These are phyloP conservation scores for Pseudogymnoascus sp. DNA, from an alignment of 2,329 filamentous ascomycete genomes.

Conservation along the genomic window DNA sequence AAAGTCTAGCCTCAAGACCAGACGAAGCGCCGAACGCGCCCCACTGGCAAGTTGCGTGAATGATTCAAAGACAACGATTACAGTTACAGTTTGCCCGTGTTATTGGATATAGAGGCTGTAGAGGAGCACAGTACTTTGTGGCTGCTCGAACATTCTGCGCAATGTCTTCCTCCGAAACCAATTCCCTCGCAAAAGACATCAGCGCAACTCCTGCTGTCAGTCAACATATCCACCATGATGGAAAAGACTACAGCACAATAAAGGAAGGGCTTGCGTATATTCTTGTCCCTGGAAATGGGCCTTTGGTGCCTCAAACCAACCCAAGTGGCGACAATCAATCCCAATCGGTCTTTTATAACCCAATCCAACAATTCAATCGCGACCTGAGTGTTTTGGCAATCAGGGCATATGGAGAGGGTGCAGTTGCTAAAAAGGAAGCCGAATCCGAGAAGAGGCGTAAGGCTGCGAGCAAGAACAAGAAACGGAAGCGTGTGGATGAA, in stretches of 20 bases:
- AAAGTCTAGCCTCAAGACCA: conserved; percentile 6
- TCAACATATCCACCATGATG: conserved; percentile 37
- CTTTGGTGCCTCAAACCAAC: conserved; percentile 39
- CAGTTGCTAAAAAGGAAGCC: conserved; percentile 41
- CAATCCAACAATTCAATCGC: conserved; percentile 97
- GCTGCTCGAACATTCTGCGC: not conserved
- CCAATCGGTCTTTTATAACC: conserved; percentile 94
- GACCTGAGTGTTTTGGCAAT: conserved; percentile 91
- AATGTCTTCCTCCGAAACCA: not conserved
- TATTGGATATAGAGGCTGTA: not conserved
- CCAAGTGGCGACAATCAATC: conserved; percentile 51
- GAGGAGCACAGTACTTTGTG: not conserved
- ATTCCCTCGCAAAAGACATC: conserved; percentile 19
- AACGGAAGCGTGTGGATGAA: conserved; percentile 39
- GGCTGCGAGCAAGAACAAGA: conserved; percentile 32
- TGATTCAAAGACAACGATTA: conserved; percentile 1
- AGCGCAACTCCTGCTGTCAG: conserved; percentile 24
- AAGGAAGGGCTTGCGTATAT: conserved; percentile 64
- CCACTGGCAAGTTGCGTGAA: not conserved
- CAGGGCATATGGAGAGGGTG: conserved; percentile 74
- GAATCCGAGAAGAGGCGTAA: conserved; percentile 38
- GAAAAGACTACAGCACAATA: conserved; percentile 51
- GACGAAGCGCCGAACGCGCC: not conserved
- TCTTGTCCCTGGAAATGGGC: conserved; percentile 49
- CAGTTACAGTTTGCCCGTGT: not conserved